These are phyloP conservation scores for Tulasnella sp. DNA, from an alignment of 768 basidiomycete species.

Conservation along the genomic window DNA sequence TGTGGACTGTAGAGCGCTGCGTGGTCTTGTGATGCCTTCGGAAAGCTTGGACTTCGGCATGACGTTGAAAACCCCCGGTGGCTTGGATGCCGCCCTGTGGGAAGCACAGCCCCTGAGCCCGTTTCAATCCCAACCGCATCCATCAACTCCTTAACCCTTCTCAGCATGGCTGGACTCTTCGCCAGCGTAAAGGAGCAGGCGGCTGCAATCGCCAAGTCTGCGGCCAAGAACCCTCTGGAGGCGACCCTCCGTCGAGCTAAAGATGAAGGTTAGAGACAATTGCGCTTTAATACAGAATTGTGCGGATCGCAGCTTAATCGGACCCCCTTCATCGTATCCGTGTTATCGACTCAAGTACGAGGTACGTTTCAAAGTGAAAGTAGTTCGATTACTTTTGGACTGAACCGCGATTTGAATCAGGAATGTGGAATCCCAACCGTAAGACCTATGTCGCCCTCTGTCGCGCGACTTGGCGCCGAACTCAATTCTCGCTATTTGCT, in stretches of 20 bases:
- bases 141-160: neutral
- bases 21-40: neutral
- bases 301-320: neutral
- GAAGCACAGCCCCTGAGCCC: neutral
- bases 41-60: neutral
- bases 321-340: neutral
- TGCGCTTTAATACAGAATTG: neutral
- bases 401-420: neutral
- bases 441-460: neutral
- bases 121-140: neutral
- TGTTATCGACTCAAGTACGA: neutral
- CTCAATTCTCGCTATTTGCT: neutral
- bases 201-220: neutral
- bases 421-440: conserved; percentile 26
- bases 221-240: neutral
- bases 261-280: conserved; percentile 8
- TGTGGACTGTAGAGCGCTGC: too few species aligned
- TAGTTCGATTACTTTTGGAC: neutral
- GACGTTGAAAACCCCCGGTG: neutral
- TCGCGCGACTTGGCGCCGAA: neutral
- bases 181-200: neutral
- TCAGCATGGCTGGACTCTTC: neutral
- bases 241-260: neutral
- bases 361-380: neutral
- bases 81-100: neutral